Evolutionary conservation across 2,329 filamentous ascomycete species (phyloP).

Genomic region (Basipetospora sp.): DNA sequence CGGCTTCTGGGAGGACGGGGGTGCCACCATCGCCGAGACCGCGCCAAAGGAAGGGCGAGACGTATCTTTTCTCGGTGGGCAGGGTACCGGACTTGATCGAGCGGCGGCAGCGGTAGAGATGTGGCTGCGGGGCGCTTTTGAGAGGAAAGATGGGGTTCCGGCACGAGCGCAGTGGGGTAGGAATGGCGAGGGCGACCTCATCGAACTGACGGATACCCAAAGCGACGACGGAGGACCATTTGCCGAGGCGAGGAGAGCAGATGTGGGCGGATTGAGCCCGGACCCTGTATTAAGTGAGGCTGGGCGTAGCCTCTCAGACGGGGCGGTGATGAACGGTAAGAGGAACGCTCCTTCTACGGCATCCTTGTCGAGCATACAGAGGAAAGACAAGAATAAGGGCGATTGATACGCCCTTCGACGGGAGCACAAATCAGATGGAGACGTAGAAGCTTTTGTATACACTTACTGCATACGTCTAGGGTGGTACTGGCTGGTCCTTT

Average conservation of each 20-base stretch:
- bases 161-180: constrained; percentile 16
- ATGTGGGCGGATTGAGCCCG: neutral
- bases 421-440: neutral
- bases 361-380: neutral
- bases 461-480: too few relatives aligned
- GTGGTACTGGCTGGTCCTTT: too few relatives aligned
- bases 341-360: too few relatives aligned
- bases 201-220: constrained; percentile 52
- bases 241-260: constrained; percentile 5
- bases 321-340: neutral
- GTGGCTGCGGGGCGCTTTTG: constrained; percentile 74
- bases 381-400: constrained; percentile 3
- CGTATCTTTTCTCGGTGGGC: constrained; percentile 12
- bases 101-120: constrained; percentile 77
- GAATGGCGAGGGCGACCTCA: constrained; percentile 45
- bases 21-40: constrained; percentile 34
- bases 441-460: too few relatives aligned
- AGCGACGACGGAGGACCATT: constrained; percentile 35
- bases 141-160: constrained; percentile 42
- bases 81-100: constrained; percentile 53
- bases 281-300: constrained; percentile 1
- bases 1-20: constrained; percentile 28
- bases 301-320: neutral
- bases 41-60: constrained; percentile 17
- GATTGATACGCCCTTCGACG: neutral